Conservation (phyloP, 1,284 basidiomycete genomes). For the Kalmanozyma brasiliensis region DNA sequence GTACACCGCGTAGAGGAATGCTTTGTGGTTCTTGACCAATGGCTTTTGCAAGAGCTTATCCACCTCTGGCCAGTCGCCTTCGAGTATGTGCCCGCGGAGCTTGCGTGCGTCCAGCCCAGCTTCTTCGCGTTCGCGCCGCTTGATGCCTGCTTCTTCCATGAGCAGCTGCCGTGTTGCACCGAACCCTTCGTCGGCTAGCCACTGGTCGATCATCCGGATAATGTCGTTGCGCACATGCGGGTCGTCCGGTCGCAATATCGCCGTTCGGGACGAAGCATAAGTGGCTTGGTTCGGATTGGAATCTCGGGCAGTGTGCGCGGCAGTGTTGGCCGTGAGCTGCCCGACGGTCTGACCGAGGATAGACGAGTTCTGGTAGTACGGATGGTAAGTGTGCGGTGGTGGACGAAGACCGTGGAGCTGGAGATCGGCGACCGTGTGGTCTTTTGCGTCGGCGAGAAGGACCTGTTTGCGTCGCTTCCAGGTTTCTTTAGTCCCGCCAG, state of each 20-base stretch:
- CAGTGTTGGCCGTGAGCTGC: slow-evolving; percentile 27
- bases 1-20: slow-evolving; percentile 69
- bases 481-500: slow-evolving; percentile 48
- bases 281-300: slow-evolving; percentile 41
- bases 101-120: slow-evolving; percentile 67
- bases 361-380: slow-evolving; percentile 43
- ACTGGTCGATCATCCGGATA: slow-evolving; percentile 69
- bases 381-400: slow-evolving; percentile 43
- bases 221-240: slow-evolving; percentile 59
- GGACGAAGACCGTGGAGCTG: slow-evolving; percentile 55
- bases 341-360: slow-evolving; percentile 36
- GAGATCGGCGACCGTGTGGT: slow-evolving; percentile 57
- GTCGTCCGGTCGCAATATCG: slow-evolving; percentile 59
- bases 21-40: slow-evolving; percentile 70
- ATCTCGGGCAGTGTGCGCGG: slow-evolving; percentile 16
- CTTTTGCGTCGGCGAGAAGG: slow-evolving; percentile 51
- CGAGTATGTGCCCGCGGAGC: slow-evolving; percentile 69
- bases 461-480: slow-evolving; percentile 58
- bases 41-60: slow-evolving; percentile 69
- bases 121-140: slow-evolving; percentile 62
- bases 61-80: slow-evolving; percentile 70
- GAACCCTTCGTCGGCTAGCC: slow-evolving; percentile 69
- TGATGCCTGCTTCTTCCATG: slow-evolving; percentile 68
- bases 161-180: slow-evolving; percentile 68
- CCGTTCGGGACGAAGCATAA: slow-evolving; percentile 46